Percentiles rank a stretch among this genome's conserved stretches.
These are phyloP conservation scores for Neofusicoccum ribis DNA, from an alignment of 2,329 filamentous ascomycete genomes.

Conservation along the genomic window DNA sequence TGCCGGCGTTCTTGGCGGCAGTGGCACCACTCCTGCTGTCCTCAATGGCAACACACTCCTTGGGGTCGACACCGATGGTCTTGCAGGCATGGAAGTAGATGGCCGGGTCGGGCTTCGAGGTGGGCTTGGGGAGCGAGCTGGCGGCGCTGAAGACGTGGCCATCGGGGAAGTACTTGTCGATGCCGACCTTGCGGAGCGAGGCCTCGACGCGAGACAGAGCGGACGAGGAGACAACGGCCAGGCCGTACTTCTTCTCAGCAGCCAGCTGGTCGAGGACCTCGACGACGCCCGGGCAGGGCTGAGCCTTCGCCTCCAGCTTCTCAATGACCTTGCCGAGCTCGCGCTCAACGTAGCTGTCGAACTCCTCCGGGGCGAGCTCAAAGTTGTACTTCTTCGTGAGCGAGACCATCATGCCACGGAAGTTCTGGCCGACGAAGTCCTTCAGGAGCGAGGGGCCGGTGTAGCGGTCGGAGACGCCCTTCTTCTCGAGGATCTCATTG, in stretches of 20 bases:
- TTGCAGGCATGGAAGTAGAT: constrained; percentile 81
- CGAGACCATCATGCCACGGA: constrained; percentile 82
- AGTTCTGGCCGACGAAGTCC: constrained; percentile 92
- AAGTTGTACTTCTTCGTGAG: constrained; percentile 78
- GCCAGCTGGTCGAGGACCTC: constrained; percentile 66
- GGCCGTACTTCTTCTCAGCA: constrained; percentile 63
- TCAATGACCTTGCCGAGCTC: constrained; percentile 84
- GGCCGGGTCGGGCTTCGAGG: constrained; percentile 86
- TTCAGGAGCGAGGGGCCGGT: constrained; percentile 75
- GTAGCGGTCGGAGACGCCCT: constrained; percentile 67
- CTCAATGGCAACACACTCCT: constrained; percentile 78
- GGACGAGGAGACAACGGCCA: constrained; percentile 80
- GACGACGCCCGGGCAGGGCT: constrained; percentile 69
- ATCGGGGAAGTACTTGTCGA: constrained; percentile 76
- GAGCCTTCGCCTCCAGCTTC: constrained; percentile 69
- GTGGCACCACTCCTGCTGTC: constrained; percentile 84
- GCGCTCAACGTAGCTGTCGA: constrained; percentile 70
- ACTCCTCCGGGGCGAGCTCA: constrained; percentile 64
- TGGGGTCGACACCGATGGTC: constrained; percentile 68
- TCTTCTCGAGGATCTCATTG: constrained; percentile 76
- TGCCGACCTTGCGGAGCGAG: constrained; percentile 74
- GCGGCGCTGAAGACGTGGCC: constrained; percentile 80
- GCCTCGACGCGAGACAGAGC: constrained; percentile 76
- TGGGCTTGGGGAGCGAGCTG: constrained; percentile 74
- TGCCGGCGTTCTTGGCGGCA: constrained; percentile 73